Base-by-base conservation (phyloP, 208 protist species). In the Leishmania arabica region DNA sequence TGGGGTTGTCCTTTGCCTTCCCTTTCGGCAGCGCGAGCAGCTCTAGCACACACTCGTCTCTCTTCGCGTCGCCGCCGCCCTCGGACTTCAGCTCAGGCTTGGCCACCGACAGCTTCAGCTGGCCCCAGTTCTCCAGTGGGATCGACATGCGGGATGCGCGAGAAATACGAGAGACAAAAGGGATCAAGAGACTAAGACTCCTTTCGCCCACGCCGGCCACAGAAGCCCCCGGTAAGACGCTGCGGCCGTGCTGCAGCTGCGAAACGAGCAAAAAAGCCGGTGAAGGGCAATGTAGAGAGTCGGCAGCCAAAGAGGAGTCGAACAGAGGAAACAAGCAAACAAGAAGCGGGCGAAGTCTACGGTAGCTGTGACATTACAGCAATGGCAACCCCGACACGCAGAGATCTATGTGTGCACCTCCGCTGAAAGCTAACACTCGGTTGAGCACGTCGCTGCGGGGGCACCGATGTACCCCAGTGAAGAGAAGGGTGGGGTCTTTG, bases 101-200 rank as follows among this genome's bases (percentile, higher is more conserved):
- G 1, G 71, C 76, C 37, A 80, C 42, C 8, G 82, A 83, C 73
- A 66, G 70, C 80, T 89, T 91, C 53, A 96, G 78, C 73, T 92
- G 82, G 2, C 94, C 94, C 92, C 94, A 97, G 83, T 97, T 97
- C 78, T 97, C 94, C 49, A 94, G 49, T 1, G 91, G 88, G 31
- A 89, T 83, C 13, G 78, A 76, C 87, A 90, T 90, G 47, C 37
- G 34, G 24, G 3, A 31, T 31, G 7, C 11, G 49, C 42, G 49
- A n/a, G 24, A 24, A 72, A 47, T n/a, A 72, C 19, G 42, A 49
- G 0, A 49, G 6, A 53, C 7, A 5, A 31, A 0, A 34, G 24
- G 3, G 11, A 24, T 72, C 19, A 1, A 24, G 2, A 42, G 19
- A 17, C 37, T 3, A 24, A 4, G 68, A 31, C 27, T 11, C 8